phyloP scores from a whole-genome alignment of 306 rosid species.

The Echinosophora koreensis region DNA sequence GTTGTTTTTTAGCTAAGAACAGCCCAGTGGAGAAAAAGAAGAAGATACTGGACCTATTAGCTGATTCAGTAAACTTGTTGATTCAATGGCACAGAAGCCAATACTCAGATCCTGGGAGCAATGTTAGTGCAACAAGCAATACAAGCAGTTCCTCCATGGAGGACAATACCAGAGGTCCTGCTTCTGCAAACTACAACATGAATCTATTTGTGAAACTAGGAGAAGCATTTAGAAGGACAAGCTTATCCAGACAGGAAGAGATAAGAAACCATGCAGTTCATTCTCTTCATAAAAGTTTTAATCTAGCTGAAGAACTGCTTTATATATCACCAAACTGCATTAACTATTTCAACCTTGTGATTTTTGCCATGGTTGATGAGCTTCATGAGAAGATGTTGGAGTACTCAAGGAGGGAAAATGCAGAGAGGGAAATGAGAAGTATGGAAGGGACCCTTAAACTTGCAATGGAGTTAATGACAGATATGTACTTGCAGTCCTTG shows the following conservation, averaged over 20 bases:
- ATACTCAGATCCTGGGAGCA: constrained; percentile 66
- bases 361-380: constrained; percentile 92
- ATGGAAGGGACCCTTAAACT: constrained; percentile 89
- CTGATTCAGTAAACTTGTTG: constrained; percentile 70
- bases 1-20: constrained; percentile 78
- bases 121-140: constrained; percentile 57
- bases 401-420: constrained; percentile 83
- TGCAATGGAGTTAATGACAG: constrained; percentile 78
- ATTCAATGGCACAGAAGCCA: constrained; percentile 71
- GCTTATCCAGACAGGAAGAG: constrained; percentile 87
- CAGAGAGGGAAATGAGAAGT: constrained; percentile 89
- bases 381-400: constrained; percentile 93
- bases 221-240: constrained; percentile 75
- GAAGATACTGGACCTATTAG: constrained; percentile 69
- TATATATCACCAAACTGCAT: constrained; percentile 65
- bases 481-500: constrained; percentile 73
- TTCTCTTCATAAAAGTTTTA: constrained; percentile 71
- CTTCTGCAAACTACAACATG: constrained; percentile 60
- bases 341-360: constrained; percentile 72
- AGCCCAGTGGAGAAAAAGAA: constrained; percentile 83
- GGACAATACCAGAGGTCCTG: constrained; percentile 56
- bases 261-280: constrained; percentile 82
- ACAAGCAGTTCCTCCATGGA: constrained; percentile 68
- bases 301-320: constrained; percentile 73
- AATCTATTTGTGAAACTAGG: constrained; percentile 81